phyloP scores from a whole-genome alignment of 805 yeast species.

The Wickerhamomyces alni region DNA sequence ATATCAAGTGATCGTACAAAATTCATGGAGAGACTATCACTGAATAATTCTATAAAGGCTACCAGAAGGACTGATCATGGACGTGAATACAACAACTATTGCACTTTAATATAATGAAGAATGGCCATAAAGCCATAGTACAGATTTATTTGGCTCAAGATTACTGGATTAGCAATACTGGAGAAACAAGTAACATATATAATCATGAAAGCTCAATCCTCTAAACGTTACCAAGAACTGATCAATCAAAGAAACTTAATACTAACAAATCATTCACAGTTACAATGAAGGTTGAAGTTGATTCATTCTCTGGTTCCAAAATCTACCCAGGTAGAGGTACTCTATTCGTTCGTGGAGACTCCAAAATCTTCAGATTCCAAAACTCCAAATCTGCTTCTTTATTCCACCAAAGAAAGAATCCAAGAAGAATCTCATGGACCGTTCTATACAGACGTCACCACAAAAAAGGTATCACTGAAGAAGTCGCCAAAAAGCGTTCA shows the following conservation, averaged over 20 bases:
- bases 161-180: no score
- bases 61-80: no score
- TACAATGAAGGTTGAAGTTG: conserved; percentile 98
- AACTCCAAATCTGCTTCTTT: conserved; percentile 95
- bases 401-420: conserved; percentile 99
- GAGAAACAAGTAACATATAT: no score
- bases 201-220: no score
- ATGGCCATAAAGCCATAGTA: no score
- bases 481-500: conserved; percentile 92
- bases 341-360: conserved; percentile 98
- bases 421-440: conserved; percentile 99
- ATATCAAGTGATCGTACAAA: no score
- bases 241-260: conserved; percentile 1
- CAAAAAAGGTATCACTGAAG: conserved; percentile 99
- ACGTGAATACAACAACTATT: no score
- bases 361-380: conserved; percentile 99
- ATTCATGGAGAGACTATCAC: no score
- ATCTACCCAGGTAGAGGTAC: conserved; percentile 99
- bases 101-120: no score
- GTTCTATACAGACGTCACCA: conserved; percentile 99
- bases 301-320: conserved; percentile 98
- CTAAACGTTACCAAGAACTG: no score
- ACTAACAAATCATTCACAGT: conserved; percentile 17
- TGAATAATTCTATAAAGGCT: no score
- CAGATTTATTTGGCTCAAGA: no score